These are phyloP conservation scores for Solanum hybrid DNA, from an alignment of 305 asterid species.

Conservation along the genomic window DNA sequence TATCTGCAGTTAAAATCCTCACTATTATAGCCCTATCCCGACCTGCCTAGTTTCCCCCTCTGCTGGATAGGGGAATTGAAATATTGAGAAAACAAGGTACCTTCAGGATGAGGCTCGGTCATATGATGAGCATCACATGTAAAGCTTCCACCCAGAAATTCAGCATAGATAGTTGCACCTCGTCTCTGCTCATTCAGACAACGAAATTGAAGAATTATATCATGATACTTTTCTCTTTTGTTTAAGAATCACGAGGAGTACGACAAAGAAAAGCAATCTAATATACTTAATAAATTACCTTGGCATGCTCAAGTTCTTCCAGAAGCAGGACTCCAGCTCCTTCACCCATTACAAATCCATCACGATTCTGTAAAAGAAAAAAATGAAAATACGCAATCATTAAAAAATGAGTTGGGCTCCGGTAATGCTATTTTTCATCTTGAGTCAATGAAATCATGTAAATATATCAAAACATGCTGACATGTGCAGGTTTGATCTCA, in stretches of 20 bases:
- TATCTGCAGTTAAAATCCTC: neutral
- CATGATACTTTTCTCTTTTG: neutral
- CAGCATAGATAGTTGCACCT: conserved; percentile 45
- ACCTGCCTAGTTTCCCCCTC: neutral
- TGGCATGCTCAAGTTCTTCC: conserved; percentile 95
- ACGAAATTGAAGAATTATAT: neutral
- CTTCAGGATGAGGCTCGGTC: conserved; percentile 50
- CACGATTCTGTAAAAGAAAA: conserved; percentile 57
- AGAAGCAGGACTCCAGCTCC: conserved; percentile 88
- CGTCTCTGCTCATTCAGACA: conserved; percentile 21
- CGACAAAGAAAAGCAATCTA: neutral
- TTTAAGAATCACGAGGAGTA: neutral
- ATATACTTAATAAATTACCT: conserved; percentile 29
- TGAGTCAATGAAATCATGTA: neutral
- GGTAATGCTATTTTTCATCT: neutral
- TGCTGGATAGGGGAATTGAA: neutral
- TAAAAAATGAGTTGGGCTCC: neutral
- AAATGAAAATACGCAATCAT: conserved; percentile 8
- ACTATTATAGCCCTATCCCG: neutral
- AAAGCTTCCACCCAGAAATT: conserved; percentile 53
- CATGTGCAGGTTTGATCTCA: neutral
- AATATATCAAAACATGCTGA: neutral
- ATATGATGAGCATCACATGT: conserved; percentile 49
- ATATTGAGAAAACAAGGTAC: conserved; percentile 4
- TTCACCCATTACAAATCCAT: conserved; percentile 97